These are phyloP conservation scores for Cladophialophora immunda DNA, from an alignment of 2,329 filamentous ascomycete genomes.

Conservation along the genomic window DNA sequence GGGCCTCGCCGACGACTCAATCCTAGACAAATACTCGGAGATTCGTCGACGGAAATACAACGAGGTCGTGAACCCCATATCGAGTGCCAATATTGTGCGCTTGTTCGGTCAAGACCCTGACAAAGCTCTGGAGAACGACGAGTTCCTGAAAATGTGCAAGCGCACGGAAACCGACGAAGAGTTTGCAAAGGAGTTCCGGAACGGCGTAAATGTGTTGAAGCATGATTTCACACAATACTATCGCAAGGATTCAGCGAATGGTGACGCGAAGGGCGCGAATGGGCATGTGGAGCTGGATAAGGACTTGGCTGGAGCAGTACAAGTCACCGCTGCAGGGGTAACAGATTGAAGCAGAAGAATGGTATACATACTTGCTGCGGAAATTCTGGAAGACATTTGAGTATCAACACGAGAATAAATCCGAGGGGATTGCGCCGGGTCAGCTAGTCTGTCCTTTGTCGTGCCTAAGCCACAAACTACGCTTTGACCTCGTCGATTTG, in stretches of 20 bases:
- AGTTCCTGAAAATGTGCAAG: constrained; percentile 48
- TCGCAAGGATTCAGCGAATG: constrained; percentile 15
- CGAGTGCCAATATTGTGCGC: constrained; percentile 53
- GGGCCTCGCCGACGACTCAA: constrained; percentile 49
- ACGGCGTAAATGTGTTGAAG: constrained; percentile 20
- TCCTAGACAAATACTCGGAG: constrained; percentile 55
- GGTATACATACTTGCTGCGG: neutral
- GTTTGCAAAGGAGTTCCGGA: constrained; percentile 34
- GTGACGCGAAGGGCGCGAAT: constrained; percentile 4
- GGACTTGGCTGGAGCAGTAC: neutral
- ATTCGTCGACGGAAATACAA: constrained; percentile 51
- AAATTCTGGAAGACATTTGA: neutral
- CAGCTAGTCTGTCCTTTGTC: no score
- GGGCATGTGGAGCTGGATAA: neutral
- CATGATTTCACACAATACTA: constrained; percentile 38
- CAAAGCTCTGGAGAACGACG: constrained; percentile 47
- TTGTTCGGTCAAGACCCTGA: constrained; percentile 48
- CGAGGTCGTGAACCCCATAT: constrained; percentile 51
- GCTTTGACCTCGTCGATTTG: constrained; percentile 13
- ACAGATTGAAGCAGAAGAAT: constrained; percentile 10
- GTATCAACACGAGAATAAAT: neutral
- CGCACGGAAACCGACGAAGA: constrained; percentile 45
- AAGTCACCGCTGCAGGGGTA: constrained; percentile 17
- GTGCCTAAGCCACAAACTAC: neutral
- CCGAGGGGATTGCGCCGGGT: neutral